Percentiles rank a stretch among this genome's conserved stretches.
Evolutionary conservation across 164 flowering plant species (phyloP).

Genomic region (Stephania japonica): DNA sequence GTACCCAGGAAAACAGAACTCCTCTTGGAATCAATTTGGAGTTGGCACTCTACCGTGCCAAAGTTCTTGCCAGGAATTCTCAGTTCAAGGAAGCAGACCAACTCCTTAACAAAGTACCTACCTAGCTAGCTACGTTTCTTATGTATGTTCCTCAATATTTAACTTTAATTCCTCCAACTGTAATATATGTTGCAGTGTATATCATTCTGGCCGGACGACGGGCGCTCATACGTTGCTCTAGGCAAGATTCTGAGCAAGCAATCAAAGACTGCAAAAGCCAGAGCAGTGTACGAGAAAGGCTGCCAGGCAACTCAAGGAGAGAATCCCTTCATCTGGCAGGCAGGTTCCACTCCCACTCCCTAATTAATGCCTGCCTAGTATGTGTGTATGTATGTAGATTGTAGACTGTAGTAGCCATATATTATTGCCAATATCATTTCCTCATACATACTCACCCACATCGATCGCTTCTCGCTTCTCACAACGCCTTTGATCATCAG

Average conservation of each 20-base stretch:
- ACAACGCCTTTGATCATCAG: no score
- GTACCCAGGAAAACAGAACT: slow-evolving; percentile 25
- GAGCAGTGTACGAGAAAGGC: slow-evolving; percentile 75
- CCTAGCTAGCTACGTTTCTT: no score
- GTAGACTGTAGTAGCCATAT: no score
- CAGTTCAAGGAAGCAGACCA: slow-evolving; percentile 53
- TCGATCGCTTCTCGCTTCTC: no score
- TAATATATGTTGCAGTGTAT: slow-evolving; percentile 22
- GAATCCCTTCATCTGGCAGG: slow-evolving; percentile 97
- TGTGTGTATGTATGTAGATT: no score
- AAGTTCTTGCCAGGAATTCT: slow-evolving; percentile 49
- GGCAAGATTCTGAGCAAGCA: slow-evolving; percentile 63
- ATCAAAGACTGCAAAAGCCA: slow-evolving; percentile 53
- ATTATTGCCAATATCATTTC: no score
- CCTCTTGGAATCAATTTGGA: slow-evolving; percentile 73
- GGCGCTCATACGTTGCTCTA: slow-evolving; percentile 64
- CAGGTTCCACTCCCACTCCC: slow-evolving; percentile 7
- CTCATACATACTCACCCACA: no score
- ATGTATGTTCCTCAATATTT: no score
- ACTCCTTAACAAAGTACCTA: slow-evolving; percentile 53
- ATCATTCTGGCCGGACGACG: slow-evolving; percentile 75
- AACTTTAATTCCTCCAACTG: no score
- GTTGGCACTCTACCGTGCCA: slow-evolving; percentile 75
- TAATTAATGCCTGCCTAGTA: no score
- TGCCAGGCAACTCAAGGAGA: slow-evolving; percentile 96